Evolutionary conservation across 2,329 filamentous ascomycete species (phyloP).

Genomic region (Hymenoscyphus salicellus): DNA sequence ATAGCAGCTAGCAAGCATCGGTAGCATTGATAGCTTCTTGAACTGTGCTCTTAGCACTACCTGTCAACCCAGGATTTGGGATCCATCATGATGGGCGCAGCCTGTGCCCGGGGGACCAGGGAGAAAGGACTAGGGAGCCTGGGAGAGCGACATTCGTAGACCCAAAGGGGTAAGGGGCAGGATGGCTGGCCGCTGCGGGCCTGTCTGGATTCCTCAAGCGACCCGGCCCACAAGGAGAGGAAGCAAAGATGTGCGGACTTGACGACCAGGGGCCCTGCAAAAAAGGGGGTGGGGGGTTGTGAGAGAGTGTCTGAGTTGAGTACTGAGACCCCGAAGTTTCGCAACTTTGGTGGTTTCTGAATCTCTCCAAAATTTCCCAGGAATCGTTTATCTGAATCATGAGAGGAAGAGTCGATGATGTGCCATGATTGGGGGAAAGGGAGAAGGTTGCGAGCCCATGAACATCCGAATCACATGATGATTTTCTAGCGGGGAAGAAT

Average conservation of each 20-base stretch:
- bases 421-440: background rate
- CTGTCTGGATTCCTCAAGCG: background rate
- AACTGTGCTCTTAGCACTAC: background rate
- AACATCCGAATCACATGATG: background rate
- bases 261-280: background rate
- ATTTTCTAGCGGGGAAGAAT: background rate
- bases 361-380: background rate
- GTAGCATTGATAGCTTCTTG: background rate
- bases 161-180: background rate
- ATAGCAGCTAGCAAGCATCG: constrained; percentile 2
- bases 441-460: background rate
- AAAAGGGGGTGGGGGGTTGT: background rate
- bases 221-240: background rate
- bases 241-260: background rate
- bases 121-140: background rate
- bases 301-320: background rate
- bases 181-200: background rate
- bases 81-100: constrained; percentile 4
- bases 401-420: background rate
- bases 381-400: background rate
- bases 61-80: constrained; percentile 4
- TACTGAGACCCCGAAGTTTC: background rate
- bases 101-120: background rate
- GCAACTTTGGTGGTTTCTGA: background rate
- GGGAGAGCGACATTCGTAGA: constrained; percentile 1